Evolutionary conservation across 176 grass and related monocot genomes (phyloP).

Genomic region (Ensete glaucum): DNA sequence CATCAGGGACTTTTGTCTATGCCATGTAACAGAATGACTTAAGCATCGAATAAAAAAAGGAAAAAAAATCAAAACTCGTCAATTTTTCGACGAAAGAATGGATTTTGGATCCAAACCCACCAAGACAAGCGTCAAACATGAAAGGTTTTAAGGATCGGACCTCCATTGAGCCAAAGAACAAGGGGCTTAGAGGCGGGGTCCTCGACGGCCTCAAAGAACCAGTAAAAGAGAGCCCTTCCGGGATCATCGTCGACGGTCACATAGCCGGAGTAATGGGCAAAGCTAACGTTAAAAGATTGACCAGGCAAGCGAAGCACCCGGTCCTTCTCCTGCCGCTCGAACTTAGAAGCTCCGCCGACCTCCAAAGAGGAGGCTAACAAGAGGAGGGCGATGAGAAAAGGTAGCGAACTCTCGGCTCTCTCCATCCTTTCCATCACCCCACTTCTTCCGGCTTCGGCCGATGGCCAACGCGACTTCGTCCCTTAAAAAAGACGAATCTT

Average conservation of each 20-base stretch:
- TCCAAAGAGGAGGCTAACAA: not conserved
- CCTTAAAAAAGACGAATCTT: not conserved
- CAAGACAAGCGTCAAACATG: not conserved
- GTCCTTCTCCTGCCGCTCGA: slow-evolving; percentile 46
- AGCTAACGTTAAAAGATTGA: slow-evolving; percentile 64
- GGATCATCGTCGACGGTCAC: slow-evolving; percentile 59
- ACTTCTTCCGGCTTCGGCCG: too few species aligned
- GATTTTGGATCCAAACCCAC: too few species aligned
- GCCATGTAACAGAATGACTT: not conserved
- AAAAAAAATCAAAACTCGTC: not conserved
- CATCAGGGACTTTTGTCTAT: not conserved
- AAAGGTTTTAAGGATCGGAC: slow-evolving; percentile 6
- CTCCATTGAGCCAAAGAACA: slow-evolving; percentile 94
- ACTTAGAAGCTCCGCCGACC: not conserved
- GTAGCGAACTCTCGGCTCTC: not conserved
- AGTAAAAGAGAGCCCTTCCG: slow-evolving; percentile 87
- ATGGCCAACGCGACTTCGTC: too few species aligned
- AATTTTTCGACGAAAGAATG: not conserved
- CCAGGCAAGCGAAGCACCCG: slow-evolving; percentile 53
- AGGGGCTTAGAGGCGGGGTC: slow-evolving; percentile 77
- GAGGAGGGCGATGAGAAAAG: not conserved
- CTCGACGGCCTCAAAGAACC: slow-evolving; percentile 82
- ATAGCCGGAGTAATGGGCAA: slow-evolving; percentile 86
- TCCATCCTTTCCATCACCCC: not conserved
- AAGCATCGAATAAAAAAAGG: not conserved